Evolutionary conservation across 1,139 yeast genomes (phyloP).

Genomic region (Yamadazyma buinensis): DNA sequence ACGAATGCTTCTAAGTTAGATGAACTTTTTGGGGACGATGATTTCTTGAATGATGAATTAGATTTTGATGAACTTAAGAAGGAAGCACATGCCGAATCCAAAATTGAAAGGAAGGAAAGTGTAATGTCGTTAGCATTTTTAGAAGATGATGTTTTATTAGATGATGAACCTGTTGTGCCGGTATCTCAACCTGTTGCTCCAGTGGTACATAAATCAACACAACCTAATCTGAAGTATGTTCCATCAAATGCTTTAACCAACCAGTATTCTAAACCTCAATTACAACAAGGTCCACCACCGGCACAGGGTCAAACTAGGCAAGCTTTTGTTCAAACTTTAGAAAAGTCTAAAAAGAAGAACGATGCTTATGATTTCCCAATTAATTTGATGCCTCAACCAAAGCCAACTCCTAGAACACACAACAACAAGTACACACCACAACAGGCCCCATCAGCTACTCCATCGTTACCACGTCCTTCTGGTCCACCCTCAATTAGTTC

Average conservation of each 20-base stretch:
- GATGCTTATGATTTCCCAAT: slow-evolving; percentile 82
- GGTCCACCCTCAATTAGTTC: slow-evolving; percentile 4
- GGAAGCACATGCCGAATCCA: neutral
- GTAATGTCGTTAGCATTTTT: slow-evolving; percentile 10
- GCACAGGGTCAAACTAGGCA: neutral
- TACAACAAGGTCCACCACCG: neutral
- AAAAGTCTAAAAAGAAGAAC: slow-evolving; percentile 51
- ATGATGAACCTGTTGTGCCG: slow-evolving; percentile 12
- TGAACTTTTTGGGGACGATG: slow-evolving; percentile 12
- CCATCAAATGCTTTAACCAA: neutral
- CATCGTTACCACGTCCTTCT: slow-evolving; percentile 11
- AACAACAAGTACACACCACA: slow-evolving; percentile 26
- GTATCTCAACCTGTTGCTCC: neutral
- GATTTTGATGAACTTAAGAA: slow-evolving; percentile 3
- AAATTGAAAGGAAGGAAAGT: neutral
- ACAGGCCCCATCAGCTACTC: slow-evolving; percentile 6
- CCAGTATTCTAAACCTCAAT: neutral
- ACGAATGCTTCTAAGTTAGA: slow-evolving; percentile 3
- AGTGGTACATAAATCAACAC: neutral
- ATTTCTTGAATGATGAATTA: slow-evolving; percentile 10
- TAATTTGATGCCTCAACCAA: slow-evolving; percentile 44
- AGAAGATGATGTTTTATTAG: slow-evolving; percentile 17
- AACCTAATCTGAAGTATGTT: too few relatives aligned
- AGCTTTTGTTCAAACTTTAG: slow-evolving; percentile 25
- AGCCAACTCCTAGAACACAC: slow-evolving; percentile 30